Conservation (phyloP, 2,329 filamentous ascomycete genomes). For the Colletotrichum agaves region DNA sequence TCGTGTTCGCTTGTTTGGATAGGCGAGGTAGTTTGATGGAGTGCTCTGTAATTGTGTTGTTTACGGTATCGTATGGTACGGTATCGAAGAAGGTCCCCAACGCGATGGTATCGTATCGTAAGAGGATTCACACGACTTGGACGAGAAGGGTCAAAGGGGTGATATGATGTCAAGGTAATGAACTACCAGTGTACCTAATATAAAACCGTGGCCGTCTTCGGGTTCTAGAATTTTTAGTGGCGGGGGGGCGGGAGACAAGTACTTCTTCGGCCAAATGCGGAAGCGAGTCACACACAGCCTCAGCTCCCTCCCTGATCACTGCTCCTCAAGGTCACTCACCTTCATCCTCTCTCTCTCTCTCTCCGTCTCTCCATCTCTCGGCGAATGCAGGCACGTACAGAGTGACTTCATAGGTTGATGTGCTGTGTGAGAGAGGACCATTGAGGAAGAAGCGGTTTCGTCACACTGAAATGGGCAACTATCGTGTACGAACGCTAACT, state of each 20-base stretch:
- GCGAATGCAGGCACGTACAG: not conserved
- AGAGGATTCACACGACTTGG: not conserved
- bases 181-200: slow-evolving; percentile 21
- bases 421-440: too few relatives aligned
- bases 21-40: too few relatives aligned
- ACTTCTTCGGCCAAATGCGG: slow-evolving; percentile 36
- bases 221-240: slow-evolving; percentile 27
- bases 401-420: not conserved
- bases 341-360: too few relatives aligned
- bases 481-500: not conserved
- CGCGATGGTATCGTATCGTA: slow-evolving; percentile 3
- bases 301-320: not conserved
- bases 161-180: slow-evolving; percentile 34
- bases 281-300: slow-evolving; percentile 29
- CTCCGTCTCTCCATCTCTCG: too few relatives aligned
- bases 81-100: not conserved
- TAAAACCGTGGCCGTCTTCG: slow-evolving; percentile 21
- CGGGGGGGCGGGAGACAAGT: slow-evolving; percentile 6
- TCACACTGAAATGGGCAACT: not conserved
- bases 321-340: too few relatives aligned
- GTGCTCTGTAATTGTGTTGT: not conserved
- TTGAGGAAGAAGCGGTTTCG: too few relatives aligned
- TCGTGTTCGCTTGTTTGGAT: not conserved
- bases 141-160: not conserved
- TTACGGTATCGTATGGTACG: not conserved